Percentiles rank a stretch among this genome's conserved stretches.
Evolutionary conservation across 2,329 filamentous ascomycete genomes (phyloP).

Genomic region (Neopestalotiopsis sp.): DNA sequence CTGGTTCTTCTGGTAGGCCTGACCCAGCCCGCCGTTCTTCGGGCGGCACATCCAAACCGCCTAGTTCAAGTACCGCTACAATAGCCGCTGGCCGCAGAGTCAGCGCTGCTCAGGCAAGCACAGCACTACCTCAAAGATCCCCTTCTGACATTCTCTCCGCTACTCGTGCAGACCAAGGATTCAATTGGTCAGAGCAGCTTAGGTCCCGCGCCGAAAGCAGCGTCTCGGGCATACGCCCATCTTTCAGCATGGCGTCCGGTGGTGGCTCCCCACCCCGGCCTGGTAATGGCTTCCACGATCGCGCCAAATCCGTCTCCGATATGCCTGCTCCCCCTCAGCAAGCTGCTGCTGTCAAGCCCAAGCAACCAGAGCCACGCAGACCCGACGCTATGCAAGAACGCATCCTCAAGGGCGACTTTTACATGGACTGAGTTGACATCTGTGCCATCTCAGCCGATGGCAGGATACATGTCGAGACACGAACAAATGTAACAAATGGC

Average conservation of each 20-base stretch:
- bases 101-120: conserved; percentile 61
- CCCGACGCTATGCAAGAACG: conserved; percentile 96
- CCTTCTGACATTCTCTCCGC: conserved; percentile 68
- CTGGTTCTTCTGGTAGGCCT: conserved; percentile 67
- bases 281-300: conserved; percentile 57
- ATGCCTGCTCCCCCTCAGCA: conserved; percentile 63
- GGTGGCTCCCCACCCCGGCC: conserved; percentile 48
- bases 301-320: conserved; percentile 72
- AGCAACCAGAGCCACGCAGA: conserved; percentile 62
- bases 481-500: not conserved
- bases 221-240: conserved; percentile 60
- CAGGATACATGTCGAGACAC: not conserved
- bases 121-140: conserved; percentile 59
- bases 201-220: conserved; percentile 88
- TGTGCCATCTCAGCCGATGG: not conserved
- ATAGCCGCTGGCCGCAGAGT: conserved; percentile 38
- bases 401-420: conserved; percentile 96
- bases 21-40: conserved; percentile 33
- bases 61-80: conserved; percentile 36
- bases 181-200: conserved; percentile 97
- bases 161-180: conserved; percentile 81
- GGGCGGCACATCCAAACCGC: conserved; percentile 29
- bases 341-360: conserved; percentile 50
- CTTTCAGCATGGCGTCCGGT: conserved; percentile 52
- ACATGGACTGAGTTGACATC: conserved; percentile 77